Conservation (phyloP, 2,329 filamentous ascomycete genomes). For the Ophiostoma himal-ulmi region DNA sequence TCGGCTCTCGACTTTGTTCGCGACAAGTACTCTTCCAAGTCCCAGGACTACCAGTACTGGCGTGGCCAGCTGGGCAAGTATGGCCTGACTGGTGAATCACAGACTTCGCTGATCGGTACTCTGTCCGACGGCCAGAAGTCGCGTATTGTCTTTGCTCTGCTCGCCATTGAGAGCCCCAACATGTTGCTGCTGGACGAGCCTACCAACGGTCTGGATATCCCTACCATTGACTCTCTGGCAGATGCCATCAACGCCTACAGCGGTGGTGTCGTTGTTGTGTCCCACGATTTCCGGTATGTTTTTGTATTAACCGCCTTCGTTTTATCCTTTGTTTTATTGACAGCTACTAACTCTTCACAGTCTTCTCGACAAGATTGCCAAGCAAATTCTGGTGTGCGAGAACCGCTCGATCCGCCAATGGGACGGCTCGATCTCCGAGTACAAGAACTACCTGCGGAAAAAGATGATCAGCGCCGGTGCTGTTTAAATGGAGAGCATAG, state of each 20-base stretch:
- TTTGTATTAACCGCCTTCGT: not conserved
- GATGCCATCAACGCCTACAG: conserved; percentile 96
- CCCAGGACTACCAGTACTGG: conserved; percentile 99
- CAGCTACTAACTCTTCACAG: conserved; percentile 41
- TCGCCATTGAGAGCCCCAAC: conserved; percentile 93
- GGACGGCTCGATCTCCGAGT: conserved; percentile 83
- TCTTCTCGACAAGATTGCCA: conserved; percentile 97
- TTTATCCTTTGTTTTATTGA: not conserved
- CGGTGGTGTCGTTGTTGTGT: conserved; percentile 95
- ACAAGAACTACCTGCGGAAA: conserved; percentile 98
- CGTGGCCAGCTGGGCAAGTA: conserved; percentile 94
- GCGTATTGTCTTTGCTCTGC: conserved; percentile 92
- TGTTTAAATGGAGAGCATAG: conserved; percentile 53
- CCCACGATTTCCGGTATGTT: conserved; percentile 93
- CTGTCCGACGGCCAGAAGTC: conserved; percentile 96
- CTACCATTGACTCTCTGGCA: conserved; percentile 93
- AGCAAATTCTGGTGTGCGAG: conserved; percentile 99
- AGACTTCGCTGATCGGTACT: conserved; percentile 96
- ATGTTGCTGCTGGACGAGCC: conserved; percentile 98
- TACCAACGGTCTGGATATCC: conserved; percentile 98
- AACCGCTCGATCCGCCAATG: conserved; percentile 89
- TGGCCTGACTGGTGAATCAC: conserved; percentile 84
- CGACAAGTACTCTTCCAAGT: conserved; percentile 84
- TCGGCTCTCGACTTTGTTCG: conserved; percentile 95
- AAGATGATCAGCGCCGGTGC: conserved; percentile 91